Evolutionary conservation across 331 rosid species (phyloP), one percentile per base, ranked within the genome.

Genomic region (Stylosanthes scabra): DNA sequence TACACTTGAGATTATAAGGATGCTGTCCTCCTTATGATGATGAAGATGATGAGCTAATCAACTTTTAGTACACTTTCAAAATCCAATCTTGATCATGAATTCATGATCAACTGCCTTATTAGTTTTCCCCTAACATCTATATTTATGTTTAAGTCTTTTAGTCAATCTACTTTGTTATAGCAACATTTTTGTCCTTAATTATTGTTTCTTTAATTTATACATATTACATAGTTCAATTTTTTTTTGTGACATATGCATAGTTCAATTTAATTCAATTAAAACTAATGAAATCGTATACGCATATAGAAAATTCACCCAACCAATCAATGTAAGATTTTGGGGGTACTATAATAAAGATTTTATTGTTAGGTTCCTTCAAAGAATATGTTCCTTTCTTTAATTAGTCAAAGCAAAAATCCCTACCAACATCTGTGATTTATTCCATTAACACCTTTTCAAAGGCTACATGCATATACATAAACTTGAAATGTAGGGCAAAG

Each of bases 351-450:
- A 57, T 59, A 44, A 57, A 11, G 42, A 15, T 27, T 13, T 70
- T 61, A n/a, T 56, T 16, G 37, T 41, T 34, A 34, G 39, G 4
- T 34, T 27, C 34, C 34, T 63, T 8, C 65, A 74, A 64, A 74
- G 65, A 64, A 74, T 55, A 41, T 28, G 58, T 55, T 63, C 79
- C 47, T 40, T 45, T 27, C 64, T 64, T 74, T 64, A 34, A 34
- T 34, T 34, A 11, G 66, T 15, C 55, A 63, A 62, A 54, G 45
- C 42, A 49, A 51, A 44, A 62, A 50, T 49, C 12, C 1, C 9
- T 27, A 14, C 70, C 16, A 61, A 72, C 42, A 11, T 34, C n/a
- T 20, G 12, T 14, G 47, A 34, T 60, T 34, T 67, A 72, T 72
- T 60, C 69, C 60, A 34, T 60, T 25, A 14, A 1, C 51, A 14